Conservation (phyloP, 192 early-diverging fungal species). For the Entomortierella chlamydospora region DNA sequence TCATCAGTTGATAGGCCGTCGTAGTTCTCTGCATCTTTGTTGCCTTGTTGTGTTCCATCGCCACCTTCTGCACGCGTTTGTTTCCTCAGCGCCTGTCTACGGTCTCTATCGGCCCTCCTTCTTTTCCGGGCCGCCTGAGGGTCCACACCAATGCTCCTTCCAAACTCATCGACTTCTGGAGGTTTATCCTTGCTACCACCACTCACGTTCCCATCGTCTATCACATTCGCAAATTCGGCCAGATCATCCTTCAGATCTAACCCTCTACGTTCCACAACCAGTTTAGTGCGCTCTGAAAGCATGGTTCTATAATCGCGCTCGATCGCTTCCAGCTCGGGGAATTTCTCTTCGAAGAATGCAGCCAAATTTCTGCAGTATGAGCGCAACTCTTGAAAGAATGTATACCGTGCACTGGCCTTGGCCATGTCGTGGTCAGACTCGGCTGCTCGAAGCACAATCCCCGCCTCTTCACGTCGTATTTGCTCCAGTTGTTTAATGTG, state of each 20-base stretch:
- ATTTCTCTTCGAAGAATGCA: constrained; percentile 68
- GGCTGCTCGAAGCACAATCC: constrained; percentile 20
- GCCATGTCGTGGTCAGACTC: constrained; percentile 56
- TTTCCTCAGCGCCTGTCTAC: constrained; percentile 1
- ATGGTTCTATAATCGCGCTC: constrained; percentile 58
- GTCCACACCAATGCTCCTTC: constrained; percentile 40
- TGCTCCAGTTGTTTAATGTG: constrained; percentile 57
- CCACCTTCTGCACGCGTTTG: neutral
- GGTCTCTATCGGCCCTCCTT: constrained; percentile 41
- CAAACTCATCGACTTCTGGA: constrained; percentile 58
- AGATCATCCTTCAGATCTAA: constrained; percentile 59
- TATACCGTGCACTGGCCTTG: constrained; percentile 56
- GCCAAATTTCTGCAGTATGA: constrained; percentile 61
- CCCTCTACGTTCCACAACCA: constrained; percentile 45
- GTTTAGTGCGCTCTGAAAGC: constrained; percentile 41
- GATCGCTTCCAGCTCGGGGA: constrained; percentile 63
- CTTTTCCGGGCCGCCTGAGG: constrained; percentile 33
- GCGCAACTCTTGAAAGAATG: constrained; percentile 64
- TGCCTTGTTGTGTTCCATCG: constrained; percentile 2
- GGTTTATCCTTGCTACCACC: constrained; percentile 6
- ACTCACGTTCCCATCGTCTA: constrained; percentile 13
- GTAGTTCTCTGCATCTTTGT: constrained; percentile 11
- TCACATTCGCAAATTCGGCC: constrained; percentile 50
- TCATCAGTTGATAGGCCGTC: constrained; percentile 65
- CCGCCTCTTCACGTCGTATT: constrained; percentile 44